Evolutionary conservation across 106 monocot genomes (phyloP), one percentile per base, ranked within the genome.

Genomic region (Platanthera guangdongensis): DNA sequence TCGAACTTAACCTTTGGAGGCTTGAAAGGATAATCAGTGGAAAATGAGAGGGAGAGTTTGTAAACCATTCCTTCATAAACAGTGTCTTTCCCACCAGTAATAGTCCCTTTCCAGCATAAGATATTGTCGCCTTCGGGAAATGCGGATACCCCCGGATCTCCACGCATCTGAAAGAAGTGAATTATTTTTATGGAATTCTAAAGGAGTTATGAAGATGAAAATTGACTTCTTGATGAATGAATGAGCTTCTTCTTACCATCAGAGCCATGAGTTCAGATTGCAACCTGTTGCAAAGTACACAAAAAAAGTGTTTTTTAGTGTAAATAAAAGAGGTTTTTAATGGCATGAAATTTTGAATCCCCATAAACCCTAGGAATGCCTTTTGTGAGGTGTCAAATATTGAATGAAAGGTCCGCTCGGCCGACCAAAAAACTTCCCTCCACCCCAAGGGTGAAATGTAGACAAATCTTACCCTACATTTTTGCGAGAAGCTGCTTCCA

Each of bases 51-150:
- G 30, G 82, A 86, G 68, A 97, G 89, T 65, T 88, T 93, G 87
- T 89, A 97, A 22, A 86, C 57, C 84, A 86, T 86, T 50, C 94
- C 97, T 21, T 93, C 94, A 69, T 94, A 97, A 5, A 85, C 97
- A 12, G 97, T 97, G 48, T 88, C 97, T 49, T 84, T 94, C 81
- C 91, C 86, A 3, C 97, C 97, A 22, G 79, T 88, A 68, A 97
- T 97, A 1, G 97, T 97, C 15, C 97, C 97, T 78, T 88, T 89
- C 97, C 97, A 97, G 64, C 75, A 77, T 39, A 97, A 86, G 16
- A 97, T 97, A 86, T 96, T 93, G 72, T 96, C 96, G n/a, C 93
- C 96, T 47, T 97, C 97, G 2, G 97, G 94, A 71, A 97, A 97
- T 5, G 93, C 97, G 22, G 97, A 97, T 14, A 97, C 74, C 45